A percentile compares a stretch with the other conserved stretches of the same genome.
Conservation (phyloP, 1,284 basidiomycete species). For the Fomes fomentarius region DNA sequence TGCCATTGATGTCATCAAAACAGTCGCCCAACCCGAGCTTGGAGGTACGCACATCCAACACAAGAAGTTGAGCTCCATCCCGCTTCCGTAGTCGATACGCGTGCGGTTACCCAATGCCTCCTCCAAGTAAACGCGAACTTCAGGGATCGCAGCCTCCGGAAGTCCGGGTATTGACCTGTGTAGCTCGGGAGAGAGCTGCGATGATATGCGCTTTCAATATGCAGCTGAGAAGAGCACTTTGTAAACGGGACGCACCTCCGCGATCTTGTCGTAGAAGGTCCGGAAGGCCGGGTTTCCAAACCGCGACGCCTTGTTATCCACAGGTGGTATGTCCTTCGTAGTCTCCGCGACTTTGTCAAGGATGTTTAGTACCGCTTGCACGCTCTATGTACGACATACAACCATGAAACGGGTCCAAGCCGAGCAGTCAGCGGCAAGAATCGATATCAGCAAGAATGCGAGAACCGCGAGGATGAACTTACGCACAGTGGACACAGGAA, state of each 20-base stretch:
- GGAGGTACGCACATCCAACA: constrained; percentile 86
- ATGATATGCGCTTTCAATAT: neutral
- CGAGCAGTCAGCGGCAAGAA: neutral
- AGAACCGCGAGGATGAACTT: constrained; percentile 3
- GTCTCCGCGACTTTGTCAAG: constrained; percentile 72
- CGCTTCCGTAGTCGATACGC: constrained; percentile 97
- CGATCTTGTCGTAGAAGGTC: constrained; percentile 85
- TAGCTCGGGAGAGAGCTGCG: constrained; percentile 48
- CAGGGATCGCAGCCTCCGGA: constrained; percentile 58
- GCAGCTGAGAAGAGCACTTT: neutral
- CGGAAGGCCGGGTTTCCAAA: constrained; percentile 99
- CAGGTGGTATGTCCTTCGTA: constrained; percentile 77
- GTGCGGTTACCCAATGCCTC: constrained; percentile 92
- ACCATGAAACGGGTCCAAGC: too few species aligned
- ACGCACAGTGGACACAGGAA: constrained; percentile 59
- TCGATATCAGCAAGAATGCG: constrained; percentile 1
- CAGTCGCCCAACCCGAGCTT: too few species aligned
- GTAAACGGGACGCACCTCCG: constrained; percentile 53
- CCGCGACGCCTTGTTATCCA: constrained; percentile 89
- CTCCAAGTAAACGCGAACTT: constrained; percentile 81
- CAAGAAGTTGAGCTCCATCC: constrained; percentile 98
- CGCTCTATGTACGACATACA: too few species aligned
- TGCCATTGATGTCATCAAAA: too few species aligned
- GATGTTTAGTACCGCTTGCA: constrained; percentile 62
- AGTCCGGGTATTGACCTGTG: constrained; percentile 65